Percentiles rank a stretch among this genome's conserved stretches.
These are phyloP conservation scores for Hemisphaericaspora xylofermentans DNA, from an alignment of 1,139 yeast species.

Conservation along the genomic window DNA sequence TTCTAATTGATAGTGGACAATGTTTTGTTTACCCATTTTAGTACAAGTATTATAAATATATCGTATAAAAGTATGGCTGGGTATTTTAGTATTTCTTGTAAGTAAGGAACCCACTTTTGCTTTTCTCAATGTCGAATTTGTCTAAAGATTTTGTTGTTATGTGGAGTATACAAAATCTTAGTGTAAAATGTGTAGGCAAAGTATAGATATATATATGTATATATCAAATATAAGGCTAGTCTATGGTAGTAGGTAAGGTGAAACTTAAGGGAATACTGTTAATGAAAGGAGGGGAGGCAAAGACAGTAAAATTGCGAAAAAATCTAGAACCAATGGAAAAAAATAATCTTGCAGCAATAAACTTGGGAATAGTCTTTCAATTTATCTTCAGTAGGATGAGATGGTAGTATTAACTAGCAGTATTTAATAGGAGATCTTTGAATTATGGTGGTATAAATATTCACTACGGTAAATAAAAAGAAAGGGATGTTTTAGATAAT, in stretches of 20 bases:
- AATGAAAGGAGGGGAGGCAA: not conserved
- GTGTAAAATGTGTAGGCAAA: too few relatives aligned
- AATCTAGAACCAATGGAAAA: not conserved
- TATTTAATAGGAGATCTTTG: not conserved
- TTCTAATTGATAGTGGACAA: slow-evolving; percentile 41
- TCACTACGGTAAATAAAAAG: not conserved
- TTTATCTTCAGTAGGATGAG: too few relatives aligned
- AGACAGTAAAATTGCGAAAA: not conserved
- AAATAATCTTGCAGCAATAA: not conserved
- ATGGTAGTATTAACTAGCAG: too few relatives aligned
- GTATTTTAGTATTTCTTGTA: not conserved
- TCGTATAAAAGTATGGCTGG: not conserved
- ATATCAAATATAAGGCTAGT: not conserved
- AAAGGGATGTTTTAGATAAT: not conserved
- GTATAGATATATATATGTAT: too few relatives aligned
- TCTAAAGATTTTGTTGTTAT: too few relatives aligned
- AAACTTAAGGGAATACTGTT: too few relatives aligned
- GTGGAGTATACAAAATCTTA: too few relatives aligned
- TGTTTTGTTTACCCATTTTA: slow-evolving; percentile 47
- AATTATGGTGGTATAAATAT: not conserved
- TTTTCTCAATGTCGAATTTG: not conserved
- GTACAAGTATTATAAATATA: slow-evolving; percentile 2
- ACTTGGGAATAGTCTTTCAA: too few relatives aligned
- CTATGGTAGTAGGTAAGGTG: not conserved
- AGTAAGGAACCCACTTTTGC: not conserved